Conservation (phyloP, 2,329 filamentous ascomycete species). For the Clonostachys rhizophaga region DNA sequence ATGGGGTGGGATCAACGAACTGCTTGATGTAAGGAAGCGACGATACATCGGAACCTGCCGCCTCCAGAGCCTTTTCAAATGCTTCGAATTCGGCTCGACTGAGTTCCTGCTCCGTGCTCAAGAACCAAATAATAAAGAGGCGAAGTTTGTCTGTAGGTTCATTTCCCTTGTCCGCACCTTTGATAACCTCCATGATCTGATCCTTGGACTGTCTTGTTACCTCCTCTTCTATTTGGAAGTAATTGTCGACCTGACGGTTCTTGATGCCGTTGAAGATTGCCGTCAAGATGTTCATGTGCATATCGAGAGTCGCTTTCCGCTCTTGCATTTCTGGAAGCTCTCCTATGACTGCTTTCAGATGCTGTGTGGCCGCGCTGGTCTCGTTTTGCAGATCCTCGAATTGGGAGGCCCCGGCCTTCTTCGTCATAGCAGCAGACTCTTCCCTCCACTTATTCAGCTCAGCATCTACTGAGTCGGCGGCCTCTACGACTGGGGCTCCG, state of each 20-base stretch:
- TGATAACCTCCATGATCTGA: conserved; percentile 84
- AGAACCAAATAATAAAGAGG: conserved; percentile 93
- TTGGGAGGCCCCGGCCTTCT: conserved; percentile 88
- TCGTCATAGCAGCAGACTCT: conserved; percentile 89
- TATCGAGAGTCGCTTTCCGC: conserved; percentile 87
- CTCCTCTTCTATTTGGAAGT: conserved; percentile 91
- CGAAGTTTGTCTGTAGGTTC: conserved; percentile 86
- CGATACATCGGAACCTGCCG: conserved; percentile 70
- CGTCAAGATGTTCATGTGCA: conserved; percentile 98
- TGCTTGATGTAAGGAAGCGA: conserved; percentile 83
- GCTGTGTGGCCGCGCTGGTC: conserved; percentile 82
- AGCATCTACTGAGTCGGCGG: conserved; percentile 91
- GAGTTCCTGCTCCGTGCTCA: conserved; percentile 89
- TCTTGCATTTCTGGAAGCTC: conserved; percentile 87
- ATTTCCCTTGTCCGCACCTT: conserved; percentile 74
- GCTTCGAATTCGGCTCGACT: conserved; percentile 76
- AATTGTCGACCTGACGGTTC: conserved; percentile 90
- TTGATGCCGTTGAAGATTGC: conserved; percentile 77
- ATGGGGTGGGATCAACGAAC: conserved; percentile 37
- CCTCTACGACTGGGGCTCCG: conserved; percentile 85
- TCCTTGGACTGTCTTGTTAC: conserved; percentile 87
- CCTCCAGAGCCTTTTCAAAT: conserved; percentile 79
- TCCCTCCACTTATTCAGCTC: conserved; percentile 95
- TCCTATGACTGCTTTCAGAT: conserved; percentile 93
- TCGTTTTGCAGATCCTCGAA: conserved; percentile 92